A percentile compares a stretch with the other conserved stretches of the same genome.
Evolutionary conservation across 129 eudicot species (phyloP).

Genomic region (Pittosporum tobira): DNA sequence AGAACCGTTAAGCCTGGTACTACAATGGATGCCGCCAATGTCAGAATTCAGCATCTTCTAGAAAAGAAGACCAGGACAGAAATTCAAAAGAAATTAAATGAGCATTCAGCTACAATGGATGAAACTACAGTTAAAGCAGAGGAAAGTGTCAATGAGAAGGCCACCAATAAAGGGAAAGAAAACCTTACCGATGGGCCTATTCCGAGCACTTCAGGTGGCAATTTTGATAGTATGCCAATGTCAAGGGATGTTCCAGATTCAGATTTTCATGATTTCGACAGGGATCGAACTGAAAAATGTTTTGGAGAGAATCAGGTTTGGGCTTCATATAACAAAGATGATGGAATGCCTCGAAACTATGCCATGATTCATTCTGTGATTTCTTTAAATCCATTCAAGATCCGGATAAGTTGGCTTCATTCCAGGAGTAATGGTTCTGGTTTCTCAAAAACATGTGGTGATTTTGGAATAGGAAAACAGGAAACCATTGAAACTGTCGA

Average conservation of each 20-base stretch:
- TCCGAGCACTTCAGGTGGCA: background rate
- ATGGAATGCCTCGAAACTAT: constrained; percentile 89
- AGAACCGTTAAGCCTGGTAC: constrained; percentile 3
- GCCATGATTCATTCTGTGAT: constrained; percentile 51
- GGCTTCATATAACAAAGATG: constrained; percentile 75
- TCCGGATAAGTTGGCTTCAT: constrained; percentile 62
- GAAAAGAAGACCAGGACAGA: constrained; percentile 49
- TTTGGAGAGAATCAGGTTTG: constrained; percentile 65
- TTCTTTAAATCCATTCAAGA: constrained; percentile 55
- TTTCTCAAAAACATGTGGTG: constrained; percentile 57
- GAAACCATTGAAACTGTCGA: constrained; percentile 24
- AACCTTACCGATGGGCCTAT: constrained; percentile 3
- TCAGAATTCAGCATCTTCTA: constrained; percentile 28
- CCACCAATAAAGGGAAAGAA: constrained; percentile 15
- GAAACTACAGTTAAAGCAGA: constrained; percentile 1
- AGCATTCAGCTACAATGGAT: constrained; percentile 26
- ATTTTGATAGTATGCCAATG: constrained; percentile 14
- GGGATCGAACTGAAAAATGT: constrained; percentile 35
- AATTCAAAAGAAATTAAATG: constrained; percentile 32
- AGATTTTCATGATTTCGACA: constrained; percentile 61
- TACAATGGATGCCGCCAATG: constrained; percentile 14
- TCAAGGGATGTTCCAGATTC: constrained; percentile 47
- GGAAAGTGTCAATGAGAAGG: constrained; percentile 10
- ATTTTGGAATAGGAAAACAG: constrained; percentile 46
- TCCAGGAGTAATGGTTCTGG: constrained; percentile 29